Evolutionary conservation across 106 monocot species (phyloP).

Genomic region (Dendrobium huoshanense): DNA sequence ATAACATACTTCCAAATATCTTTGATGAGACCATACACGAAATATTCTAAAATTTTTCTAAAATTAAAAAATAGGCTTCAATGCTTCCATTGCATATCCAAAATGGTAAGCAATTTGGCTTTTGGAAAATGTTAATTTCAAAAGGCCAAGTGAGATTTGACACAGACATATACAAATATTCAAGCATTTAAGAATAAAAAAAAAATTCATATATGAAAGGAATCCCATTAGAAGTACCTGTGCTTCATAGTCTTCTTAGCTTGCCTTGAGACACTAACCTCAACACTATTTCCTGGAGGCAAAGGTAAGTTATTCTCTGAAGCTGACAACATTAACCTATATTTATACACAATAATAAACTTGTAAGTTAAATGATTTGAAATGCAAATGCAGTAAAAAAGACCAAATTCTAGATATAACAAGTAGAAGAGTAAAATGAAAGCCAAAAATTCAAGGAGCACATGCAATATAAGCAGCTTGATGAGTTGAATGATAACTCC

Average conservation of each 20-base stretch:
- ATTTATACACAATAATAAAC: conserved; percentile 1
- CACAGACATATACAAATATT: neutral
- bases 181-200: neutral
- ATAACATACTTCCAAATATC: too few relatives aligned
- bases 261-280: too few relatives aligned
- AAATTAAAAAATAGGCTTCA: too few relatives aligned
- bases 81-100: neutral
- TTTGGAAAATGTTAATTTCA: neutral
- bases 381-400: neutral
- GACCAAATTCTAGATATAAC: too few relatives aligned
- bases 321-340: neutral
- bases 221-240: too few relatives aligned
- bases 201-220: neutral
- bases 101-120: neutral
- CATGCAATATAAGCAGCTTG: neutral
- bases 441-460: neutral
- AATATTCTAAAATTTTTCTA: too few relatives aligned
- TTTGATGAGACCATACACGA: too few relatives aligned
- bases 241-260: too few relatives aligned
- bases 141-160: neutral
- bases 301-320: neutral
- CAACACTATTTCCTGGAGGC: too few relatives aligned
- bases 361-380: neutral
- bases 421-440: too few relatives aligned
- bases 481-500: neutral